These are phyloP conservation scores for Nicotiana paniculata DNA, from an alignment of 257 asterid genomes.

Conservation along the genomic window DNA sequence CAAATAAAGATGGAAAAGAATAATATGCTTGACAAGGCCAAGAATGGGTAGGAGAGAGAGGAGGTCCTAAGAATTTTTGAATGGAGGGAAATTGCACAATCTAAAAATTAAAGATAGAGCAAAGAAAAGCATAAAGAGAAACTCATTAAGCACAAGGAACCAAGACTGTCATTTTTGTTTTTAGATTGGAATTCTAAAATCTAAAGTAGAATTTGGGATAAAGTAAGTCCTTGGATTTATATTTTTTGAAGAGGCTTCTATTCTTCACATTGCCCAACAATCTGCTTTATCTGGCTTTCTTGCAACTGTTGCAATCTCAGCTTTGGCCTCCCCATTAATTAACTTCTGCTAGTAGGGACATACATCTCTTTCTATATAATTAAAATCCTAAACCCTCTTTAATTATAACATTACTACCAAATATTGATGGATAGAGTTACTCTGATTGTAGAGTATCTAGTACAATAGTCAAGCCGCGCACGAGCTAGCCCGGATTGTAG, in stretches of 20 bases:
- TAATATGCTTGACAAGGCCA: slow-evolving; percentile 11
- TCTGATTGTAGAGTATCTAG: no score
- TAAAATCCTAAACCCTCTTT: background rate
- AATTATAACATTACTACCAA: background rate
- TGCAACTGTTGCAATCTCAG: slow-evolving; percentile 46
- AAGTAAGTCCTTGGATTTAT: slow-evolving; percentile 43
- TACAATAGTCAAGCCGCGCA: no score
- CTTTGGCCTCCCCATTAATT: slow-evolving; percentile 37
- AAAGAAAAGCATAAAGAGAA: slow-evolving; percentile 67
- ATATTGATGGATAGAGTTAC: no score
- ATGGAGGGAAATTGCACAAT: slow-evolving; percentile 15
- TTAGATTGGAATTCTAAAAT: slow-evolving; percentile 57
- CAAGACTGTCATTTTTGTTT: slow-evolving; percentile 46
- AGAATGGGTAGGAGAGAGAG: background rate
- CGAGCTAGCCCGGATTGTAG: no score
- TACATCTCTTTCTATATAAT: background rate
- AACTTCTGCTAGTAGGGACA: background rate
- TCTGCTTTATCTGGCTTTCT: slow-evolving; percentile 59
- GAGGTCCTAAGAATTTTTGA: slow-evolving; percentile 4
- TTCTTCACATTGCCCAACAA: slow-evolving; percentile 35
- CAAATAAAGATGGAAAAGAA: background rate
- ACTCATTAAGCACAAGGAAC: slow-evolving; percentile 60
- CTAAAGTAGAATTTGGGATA: slow-evolving; percentile 49
- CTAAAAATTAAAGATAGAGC: slow-evolving; percentile 17
- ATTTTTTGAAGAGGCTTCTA: slow-evolving; percentile 19